Conservation (phyloP, 306 rosid genomes). For the Sophora flavescens region DNA sequence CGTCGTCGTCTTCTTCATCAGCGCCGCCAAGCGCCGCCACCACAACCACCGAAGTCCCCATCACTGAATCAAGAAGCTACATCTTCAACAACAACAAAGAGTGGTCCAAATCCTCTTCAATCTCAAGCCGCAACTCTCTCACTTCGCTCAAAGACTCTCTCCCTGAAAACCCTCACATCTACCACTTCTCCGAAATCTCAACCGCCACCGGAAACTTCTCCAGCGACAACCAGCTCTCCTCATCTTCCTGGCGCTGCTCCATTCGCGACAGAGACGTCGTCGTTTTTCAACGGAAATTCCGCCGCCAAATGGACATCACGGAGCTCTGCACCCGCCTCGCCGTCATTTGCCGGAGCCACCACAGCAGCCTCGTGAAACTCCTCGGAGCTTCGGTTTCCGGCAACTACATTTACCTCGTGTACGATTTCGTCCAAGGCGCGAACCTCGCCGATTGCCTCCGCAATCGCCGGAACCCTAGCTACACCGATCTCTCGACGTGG, state of each 20-base stretch:
- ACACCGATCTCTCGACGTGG: slow-evolving; percentile 77
- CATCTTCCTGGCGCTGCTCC: slow-evolving; percentile 80
- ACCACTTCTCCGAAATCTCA: slow-evolving; percentile 70
- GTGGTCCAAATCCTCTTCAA: slow-evolving; percentile 64
- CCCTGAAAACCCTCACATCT: slow-evolving; percentile 79
- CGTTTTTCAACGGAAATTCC: slow-evolving; percentile 75
- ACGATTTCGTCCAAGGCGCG: slow-evolving; percentile 77
- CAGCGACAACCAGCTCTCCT: slow-evolving; percentile 42
- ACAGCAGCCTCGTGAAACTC: slow-evolving; percentile 74
- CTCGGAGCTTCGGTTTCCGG: slow-evolving; percentile 85
- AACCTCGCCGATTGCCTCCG: slow-evolving; percentile 82
- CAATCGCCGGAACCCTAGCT: slow-evolving; percentile 76
- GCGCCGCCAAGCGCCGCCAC: background rate
- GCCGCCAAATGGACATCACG: slow-evolving; percentile 54
- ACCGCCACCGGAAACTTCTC: slow-evolving; percentile 69
- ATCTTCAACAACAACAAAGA: slow-evolving; percentile 1
- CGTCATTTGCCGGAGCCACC: slow-evolving; percentile 71
- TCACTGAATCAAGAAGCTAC: slow-evolving; percentile 54
- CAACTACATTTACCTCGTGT: slow-evolving; percentile 64
- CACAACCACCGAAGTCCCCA: slow-evolving; percentile 25
- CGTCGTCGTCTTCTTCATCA: background rate
- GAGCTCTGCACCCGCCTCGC: slow-evolving; percentile 65
- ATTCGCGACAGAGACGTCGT: slow-evolving; percentile 63
- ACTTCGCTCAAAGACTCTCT: slow-evolving; percentile 66
- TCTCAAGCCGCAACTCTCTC: slow-evolving; percentile 64